These are phyloP conservation scores for Candida chauliodis DNA, from an alignment of 805 yeast genomes.

Conservation along the genomic window DNA sequence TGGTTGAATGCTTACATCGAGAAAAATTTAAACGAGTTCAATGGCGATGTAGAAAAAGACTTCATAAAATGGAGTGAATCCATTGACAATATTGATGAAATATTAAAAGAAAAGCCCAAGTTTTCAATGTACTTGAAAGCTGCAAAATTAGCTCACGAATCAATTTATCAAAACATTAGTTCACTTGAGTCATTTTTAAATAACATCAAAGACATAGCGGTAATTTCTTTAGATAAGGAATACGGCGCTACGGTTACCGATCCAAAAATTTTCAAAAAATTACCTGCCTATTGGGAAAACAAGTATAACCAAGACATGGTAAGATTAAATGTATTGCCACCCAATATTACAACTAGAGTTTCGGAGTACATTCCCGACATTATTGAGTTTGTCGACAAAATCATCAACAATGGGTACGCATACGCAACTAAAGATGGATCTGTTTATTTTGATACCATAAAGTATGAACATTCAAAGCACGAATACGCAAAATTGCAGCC, in stretches of 20 bases:
- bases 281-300: slow-evolving; percentile 88
- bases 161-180: slow-evolving; percentile 27
- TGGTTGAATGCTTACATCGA: slow-evolving; percentile 49
- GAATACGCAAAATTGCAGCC: slow-evolving; percentile 96
- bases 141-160: slow-evolving; percentile 46
- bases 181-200: slow-evolving; percentile 39
- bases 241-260: slow-evolving; percentile 77
- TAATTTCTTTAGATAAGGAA: slow-evolving; percentile 67
- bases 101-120: slow-evolving; percentile 67
- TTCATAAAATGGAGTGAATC: slow-evolving; percentile 51
- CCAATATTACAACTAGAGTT: slow-evolving; percentile 87
- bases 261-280: slow-evolving; percentile 73
- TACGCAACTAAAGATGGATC: slow-evolving; percentile 83
- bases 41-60: slow-evolving; percentile 23
- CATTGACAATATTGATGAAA: slow-evolving; percentile 45
- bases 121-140: slow-evolving; percentile 80
- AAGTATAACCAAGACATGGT: slow-evolving; percentile 85
- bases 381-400: slow-evolving; percentile 68
- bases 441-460: slow-evolving; percentile 89
- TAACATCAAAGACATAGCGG: slow-evolving; percentile 69
- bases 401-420: slow-evolving; percentile 79
- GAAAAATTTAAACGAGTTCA: slow-evolving; percentile 51
- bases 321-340: slow-evolving; percentile 76
- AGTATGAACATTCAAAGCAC: slow-evolving; percentile 74
- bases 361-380: slow-evolving; percentile 95